A percentile compares a stretch with the other conserved stretches of the same genome.
Evolutionary conservation across 106 monocot species (phyloP).

Genomic region (Allium cepa): DNA sequence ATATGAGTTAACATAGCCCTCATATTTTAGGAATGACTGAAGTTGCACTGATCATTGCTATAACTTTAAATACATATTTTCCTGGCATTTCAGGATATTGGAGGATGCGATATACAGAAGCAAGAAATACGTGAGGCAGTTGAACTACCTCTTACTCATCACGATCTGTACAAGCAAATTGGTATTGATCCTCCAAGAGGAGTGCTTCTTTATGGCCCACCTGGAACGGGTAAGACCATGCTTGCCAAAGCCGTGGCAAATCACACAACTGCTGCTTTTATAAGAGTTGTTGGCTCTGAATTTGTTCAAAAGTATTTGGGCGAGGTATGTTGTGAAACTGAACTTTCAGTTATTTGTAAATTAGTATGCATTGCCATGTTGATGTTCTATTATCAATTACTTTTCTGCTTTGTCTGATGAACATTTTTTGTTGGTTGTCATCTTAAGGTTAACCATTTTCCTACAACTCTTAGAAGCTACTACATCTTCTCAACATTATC

Average conservation of each 20-base stretch:
- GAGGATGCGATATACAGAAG: conserved; percentile 96
- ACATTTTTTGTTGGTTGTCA: too few species aligned
- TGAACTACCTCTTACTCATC: conserved; percentile 87
- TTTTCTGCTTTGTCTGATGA: too few species aligned
- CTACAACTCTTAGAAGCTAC: too few species aligned
- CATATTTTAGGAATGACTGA: too few species aligned
- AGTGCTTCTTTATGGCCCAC: conserved; percentile 94
- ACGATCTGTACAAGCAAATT: conserved; percentile 91
- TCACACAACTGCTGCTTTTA: conserved; percentile 95
- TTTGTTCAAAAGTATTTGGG: conserved; percentile 99
- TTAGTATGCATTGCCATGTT: neutral
- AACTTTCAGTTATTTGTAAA: neutral
- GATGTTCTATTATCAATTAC: too few species aligned
- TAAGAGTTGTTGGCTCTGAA: conserved; percentile 89
- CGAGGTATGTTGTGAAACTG: conserved; percentile 4
- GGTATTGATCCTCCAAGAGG: conserved; percentile 96
- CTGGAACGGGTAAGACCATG: conserved; percentile 97
- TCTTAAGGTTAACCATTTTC: too few species aligned
- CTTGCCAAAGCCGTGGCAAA: conserved; percentile 92
- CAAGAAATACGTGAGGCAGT: conserved; percentile 96
- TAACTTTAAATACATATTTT: neutral
- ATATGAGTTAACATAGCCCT: too few species aligned
- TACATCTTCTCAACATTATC: neutral
- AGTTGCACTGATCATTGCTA: too few species aligned
- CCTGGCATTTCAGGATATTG: conserved; percentile 80